A percentile compares a stretch with the other conserved stretches of the same genome.
These are phyloP conservation scores for Lonicera japonica DNA, from an alignment of 129 eudicot species.

Conservation along the genomic window DNA sequence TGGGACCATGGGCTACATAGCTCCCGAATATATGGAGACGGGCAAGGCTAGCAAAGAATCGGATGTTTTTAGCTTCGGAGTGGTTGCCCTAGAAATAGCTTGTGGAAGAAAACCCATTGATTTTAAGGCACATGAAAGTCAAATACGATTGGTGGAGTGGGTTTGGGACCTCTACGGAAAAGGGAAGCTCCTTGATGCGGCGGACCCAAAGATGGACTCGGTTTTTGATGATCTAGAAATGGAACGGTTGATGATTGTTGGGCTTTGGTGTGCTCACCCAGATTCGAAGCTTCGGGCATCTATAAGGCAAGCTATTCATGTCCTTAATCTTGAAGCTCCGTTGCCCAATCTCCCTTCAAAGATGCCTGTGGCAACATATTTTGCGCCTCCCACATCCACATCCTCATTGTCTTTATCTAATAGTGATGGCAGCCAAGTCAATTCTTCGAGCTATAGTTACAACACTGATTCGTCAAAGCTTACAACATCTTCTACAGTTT, in stretches of 20 bases:
- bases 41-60: conserved; percentile 37
- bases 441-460: background rate
- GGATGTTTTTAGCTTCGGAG: conserved; percentile 35
- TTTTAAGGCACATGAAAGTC: background rate
- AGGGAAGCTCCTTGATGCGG: conserved; percentile 1
- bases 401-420: background rate
- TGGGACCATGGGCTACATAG: conserved; percentile 37
- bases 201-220: background rate
- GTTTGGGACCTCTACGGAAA: conserved; percentile 7
- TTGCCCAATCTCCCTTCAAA: conserved; percentile 1
- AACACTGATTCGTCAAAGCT: background rate
- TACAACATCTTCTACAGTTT: background rate
- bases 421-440: background rate
- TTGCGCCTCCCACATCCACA: background rate
- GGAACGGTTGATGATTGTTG: conserved; percentile 10
- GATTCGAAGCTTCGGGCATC: conserved; percentile 1
- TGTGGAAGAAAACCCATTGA: conserved; percentile 22
- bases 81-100: conserved; percentile 12
- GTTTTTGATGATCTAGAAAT: conserved; percentile 1
- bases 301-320: conserved; percentile 4
- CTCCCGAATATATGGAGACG: conserved; percentile 32
- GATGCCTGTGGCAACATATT: conserved; percentile 3
- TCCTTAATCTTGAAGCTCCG: conserved; percentile 2
- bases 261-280: conserved; percentile 14
- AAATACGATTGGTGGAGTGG: conserved; percentile 10